Conservation (phyloP, 1,284 basidiomycete genomes). For the Naganishia sp. region DNA sequence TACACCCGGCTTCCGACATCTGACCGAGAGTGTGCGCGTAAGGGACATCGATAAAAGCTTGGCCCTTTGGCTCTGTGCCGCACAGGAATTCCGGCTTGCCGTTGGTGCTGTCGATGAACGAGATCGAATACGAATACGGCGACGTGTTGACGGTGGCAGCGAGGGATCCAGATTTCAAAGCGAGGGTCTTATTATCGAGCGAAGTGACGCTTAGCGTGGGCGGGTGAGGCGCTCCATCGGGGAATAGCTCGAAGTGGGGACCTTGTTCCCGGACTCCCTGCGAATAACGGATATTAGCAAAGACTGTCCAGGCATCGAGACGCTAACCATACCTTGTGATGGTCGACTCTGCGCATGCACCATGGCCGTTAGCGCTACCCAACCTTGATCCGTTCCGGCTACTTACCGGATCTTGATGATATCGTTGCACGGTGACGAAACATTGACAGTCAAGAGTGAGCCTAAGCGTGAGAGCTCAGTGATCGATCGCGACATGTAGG, state of each 20-base stretch:
- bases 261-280: constrained; percentile 52
- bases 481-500: constrained; percentile 20
- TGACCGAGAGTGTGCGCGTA: constrained; percentile 63
- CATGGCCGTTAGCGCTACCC: not conserved
- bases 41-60: constrained; percentile 67
- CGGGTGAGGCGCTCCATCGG: constrained; percentile 60
- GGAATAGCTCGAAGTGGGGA: constrained; percentile 65
- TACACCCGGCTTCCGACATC: constrained; percentile 64
- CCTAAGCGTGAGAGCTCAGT: constrained; percentile 41
- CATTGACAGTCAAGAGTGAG: constrained; percentile 62
- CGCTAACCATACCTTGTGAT: constrained; percentile 40
- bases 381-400: not conserved
- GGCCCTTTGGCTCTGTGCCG: constrained; percentile 61
- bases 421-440: constrained; percentile 67
- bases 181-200: constrained; percentile 49
- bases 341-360: not conserved
- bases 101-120: constrained; percentile 46
- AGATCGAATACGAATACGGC: constrained; percentile 54
- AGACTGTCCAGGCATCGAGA: not conserved
- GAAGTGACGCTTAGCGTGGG: constrained; percentile 56
- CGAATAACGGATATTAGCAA: not conserved
- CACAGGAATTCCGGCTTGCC: constrained; percentile 39
- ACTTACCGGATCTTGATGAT: constrained; percentile 56
- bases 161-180: constrained; percentile 50
- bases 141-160: constrained; percentile 42